phyloP scores from a whole-genome alignment of 140 eudicot genomes.

The Cichorium intybus region DNA sequence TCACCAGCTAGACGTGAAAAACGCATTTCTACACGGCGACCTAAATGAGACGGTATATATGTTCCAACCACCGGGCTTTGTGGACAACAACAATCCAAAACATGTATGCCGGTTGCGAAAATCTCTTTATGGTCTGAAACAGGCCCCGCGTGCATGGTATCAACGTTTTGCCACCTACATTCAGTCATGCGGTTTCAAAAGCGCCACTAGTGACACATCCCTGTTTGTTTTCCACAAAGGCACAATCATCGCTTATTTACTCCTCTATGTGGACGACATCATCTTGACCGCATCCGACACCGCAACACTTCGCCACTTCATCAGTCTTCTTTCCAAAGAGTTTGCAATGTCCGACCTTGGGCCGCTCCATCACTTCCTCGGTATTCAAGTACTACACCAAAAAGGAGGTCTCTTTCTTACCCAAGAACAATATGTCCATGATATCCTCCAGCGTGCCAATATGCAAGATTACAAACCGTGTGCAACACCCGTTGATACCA shows the following conservation, averaged over 20 bases:
- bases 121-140: background rate
- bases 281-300: background rate
- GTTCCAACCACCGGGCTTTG: background rate
- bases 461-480: background rate
- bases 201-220: background rate
- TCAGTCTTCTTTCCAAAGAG: background rate
- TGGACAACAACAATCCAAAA: background rate
- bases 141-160: background rate
- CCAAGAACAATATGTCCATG: background rate
- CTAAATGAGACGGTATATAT: background rate
- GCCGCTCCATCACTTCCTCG: slow-evolving; percentile 2
- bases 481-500: background rate
- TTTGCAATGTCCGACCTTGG: background rate
- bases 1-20: background rate
- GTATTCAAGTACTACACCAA: background rate
- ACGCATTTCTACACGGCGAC: too few species aligned
- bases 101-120: background rate
- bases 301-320: background rate
- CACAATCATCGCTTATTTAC: background rate
- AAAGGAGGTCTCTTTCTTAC: background rate
- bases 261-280: background rate
- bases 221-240: background rate
- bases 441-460: background rate
- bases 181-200: background rate
- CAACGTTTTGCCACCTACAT: background rate